These are phyloP conservation scores for Exophiala mesophila DNA, from an alignment of 2,329 filamentous ascomycete species.

Conservation along the genomic window DNA sequence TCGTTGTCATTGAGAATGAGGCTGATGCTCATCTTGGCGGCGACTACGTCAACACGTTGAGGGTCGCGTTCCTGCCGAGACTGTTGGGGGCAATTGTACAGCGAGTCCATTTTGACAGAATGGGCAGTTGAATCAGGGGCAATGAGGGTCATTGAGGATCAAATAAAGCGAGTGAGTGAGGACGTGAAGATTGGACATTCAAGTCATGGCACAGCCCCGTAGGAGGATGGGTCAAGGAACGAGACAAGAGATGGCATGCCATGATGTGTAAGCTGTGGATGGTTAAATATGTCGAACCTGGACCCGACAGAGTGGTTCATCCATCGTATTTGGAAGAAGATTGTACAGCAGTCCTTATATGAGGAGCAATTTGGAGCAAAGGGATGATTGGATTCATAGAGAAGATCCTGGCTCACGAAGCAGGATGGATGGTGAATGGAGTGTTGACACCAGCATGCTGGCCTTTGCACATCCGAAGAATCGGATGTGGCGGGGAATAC, in stretches of 20 bases:
- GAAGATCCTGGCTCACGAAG: not conserved
- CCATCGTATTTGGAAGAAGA: not conserved
- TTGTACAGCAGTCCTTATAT: not conserved
- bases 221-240: not conserved
- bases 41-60: no score
- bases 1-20: not conserved
- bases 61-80: no score
- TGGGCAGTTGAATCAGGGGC: no score
- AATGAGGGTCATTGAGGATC: no score
- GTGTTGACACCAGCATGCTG: not conserved
- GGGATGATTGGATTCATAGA: not conserved
- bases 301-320: not conserved
- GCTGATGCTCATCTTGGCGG: not conserved
- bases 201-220: not conserved
- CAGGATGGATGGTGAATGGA: no score
- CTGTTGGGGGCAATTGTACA: no score
- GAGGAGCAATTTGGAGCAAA: not conserved
- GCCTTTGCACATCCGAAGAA: not conserved
- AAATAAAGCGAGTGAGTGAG: no score
- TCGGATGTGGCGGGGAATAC: not conserved
- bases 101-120: no score
- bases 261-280: not conserved
- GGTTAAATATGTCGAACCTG: not conserved
- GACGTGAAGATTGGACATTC: not conserved
- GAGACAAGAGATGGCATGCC: not conserved